A percentile compares a stretch with the other conserved stretches of the same genome.
Conservation (phyloP, 106 monocot species). For the Allium fistulosum region DNA sequence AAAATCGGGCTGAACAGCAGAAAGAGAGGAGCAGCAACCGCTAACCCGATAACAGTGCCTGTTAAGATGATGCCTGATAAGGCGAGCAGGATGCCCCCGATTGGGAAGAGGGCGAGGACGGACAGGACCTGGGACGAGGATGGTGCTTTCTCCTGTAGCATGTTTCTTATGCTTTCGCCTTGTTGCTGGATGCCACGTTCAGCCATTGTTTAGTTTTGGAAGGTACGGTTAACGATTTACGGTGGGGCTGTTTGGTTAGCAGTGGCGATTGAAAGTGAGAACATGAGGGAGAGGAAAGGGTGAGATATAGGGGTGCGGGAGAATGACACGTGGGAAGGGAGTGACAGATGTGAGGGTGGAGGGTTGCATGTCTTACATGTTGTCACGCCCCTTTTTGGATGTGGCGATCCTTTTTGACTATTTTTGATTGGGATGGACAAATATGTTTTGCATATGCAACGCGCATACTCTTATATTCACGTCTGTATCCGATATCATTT, state of each 20-base stretch:
- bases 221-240: background rate
- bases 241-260: background rate
- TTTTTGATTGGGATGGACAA: no score
- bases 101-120: constrained; percentile 32
- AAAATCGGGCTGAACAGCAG: constrained; percentile 48
- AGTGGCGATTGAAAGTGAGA: background rate
- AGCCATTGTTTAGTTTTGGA: background rate
- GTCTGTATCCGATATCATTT: no score
- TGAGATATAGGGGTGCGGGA: background rate
- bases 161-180: background rate
- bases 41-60: constrained; percentile 32
- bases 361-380: constrained; percentile 2
- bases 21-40: constrained; percentile 33
- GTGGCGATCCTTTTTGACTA: no score
- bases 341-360: background rate
- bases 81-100: constrained; percentile 49
- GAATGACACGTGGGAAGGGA: background rate
- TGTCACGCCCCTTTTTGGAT: background rate
- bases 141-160: constrained; percentile 17
- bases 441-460: no score
- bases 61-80: constrained; percentile 27
- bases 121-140: constrained; percentile 25
- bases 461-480: no score
- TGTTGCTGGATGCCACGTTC: background rate
- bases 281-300: no score